Evolutionary conservation across 148 eudicot genomes (phyloP).

Genomic region (Nyssa sinensis): DNA sequence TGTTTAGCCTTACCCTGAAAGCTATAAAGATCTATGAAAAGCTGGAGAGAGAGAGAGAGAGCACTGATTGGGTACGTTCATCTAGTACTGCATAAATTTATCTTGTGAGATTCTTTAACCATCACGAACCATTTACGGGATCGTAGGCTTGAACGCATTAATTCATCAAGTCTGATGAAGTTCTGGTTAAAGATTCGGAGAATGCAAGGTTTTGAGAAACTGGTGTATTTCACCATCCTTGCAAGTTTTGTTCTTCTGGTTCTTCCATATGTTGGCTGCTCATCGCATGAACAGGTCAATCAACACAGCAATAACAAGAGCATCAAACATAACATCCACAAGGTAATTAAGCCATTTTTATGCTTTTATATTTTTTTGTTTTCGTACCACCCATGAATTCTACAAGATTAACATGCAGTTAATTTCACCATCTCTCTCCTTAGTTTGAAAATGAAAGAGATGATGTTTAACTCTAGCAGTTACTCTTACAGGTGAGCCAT

Average conservation of each 20-base stretch:
- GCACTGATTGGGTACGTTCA: too few species aligned
- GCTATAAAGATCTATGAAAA: slow-evolving; percentile 12
- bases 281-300: too few species aligned
- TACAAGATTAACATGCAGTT: too few species aligned
- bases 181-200: not conserved
- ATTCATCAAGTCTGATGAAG: too few species aligned
- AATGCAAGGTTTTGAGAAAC: not conserved
- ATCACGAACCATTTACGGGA: too few species aligned
- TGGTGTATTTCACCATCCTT: not conserved
- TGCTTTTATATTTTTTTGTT: not conserved
- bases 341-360: not conserved
- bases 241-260: slow-evolving; percentile 10
- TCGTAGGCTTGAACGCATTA: too few species aligned
- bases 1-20: too few species aligned
- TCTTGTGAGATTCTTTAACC: too few species aligned
- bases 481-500: slow-evolving; percentile 41
- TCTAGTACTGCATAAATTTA: not conserved
- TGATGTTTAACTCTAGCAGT: not conserved
- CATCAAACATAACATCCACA: slow-evolving; percentile 15
- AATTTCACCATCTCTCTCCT: not conserved
- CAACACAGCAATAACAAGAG: not conserved
- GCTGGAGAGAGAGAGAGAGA: slow-evolving; percentile 9
- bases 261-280: not conserved
- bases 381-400: too few species aligned
- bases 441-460: not conserved